Base-by-base conservation (phyloP, 2,329 filamentous ascomycete species). In the Clonostachys chloroleuca region DNA sequence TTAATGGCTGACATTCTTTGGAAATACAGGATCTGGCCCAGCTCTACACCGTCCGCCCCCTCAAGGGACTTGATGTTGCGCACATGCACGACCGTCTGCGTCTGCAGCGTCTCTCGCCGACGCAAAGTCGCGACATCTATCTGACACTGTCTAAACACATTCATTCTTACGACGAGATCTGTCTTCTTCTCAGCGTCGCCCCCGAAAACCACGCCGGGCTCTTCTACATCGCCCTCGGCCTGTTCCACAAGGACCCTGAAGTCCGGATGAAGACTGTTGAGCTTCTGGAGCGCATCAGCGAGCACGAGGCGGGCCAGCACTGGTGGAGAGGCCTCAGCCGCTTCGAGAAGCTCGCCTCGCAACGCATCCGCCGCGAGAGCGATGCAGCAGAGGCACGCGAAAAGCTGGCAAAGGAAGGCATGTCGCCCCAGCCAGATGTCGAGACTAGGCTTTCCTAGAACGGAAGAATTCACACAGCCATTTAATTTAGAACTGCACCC, bases 51-150 rank as follows among this genome's bases (percentile, higher is more conserved):
- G 68, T 83, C 49, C 73, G 82, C 39, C 86, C 89, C 1, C 77
- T 92, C 40, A 87, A 90, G 54, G 81, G 84, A n/a, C 75, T 95
- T 16, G 94, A 99, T 62, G 72, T 99, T 10, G 84, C 92, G 56
- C 92, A 97, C 65, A 86, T 96, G 63, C 90, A 96, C 64, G 92
- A 97, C 66, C 89, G 91, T 9, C 77, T 99, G 6, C 85, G 92
- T 18, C 86, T 87, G 50, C 80, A 96, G 51, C 88, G 90, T 47
- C 77, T 97, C 1, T 84, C 81, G 2, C 82, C 89, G 4, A 72
- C 82, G 5, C 87, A 92, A 52, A 87, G 87, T 47, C 87, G 84
- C 14, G 87, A 92, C 44, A 87, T 99, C 40, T 99, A 96, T 61
- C 70, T 94, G 17, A 86, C 90, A 1, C 78, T 99, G 17, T 74